Evolutionary conservation across 306 rosid species (phyloP), one percentile per base, ranked within the genome.

Genomic region (Ammopiptanthus mongolicus): DNA sequence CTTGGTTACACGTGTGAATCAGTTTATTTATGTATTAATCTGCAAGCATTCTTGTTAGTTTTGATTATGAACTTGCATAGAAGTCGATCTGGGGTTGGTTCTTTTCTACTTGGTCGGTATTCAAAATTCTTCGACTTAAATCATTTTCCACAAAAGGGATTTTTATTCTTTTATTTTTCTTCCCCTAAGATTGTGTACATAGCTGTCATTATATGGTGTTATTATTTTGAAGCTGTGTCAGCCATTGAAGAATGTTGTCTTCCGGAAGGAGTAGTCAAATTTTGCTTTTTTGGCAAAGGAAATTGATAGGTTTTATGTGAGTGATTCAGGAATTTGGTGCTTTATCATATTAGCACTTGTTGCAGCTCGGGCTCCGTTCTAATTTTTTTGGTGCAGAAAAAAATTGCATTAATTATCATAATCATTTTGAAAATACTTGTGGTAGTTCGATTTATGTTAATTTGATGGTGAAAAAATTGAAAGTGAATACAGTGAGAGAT

Each of bases 11-110:
- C 60, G 55, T 73, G 29, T 48, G 69, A 29, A 37, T 52, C 37
- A 68, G 51, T 71, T 64, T 64, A 64, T 70, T 68, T 58, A 42
- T 71, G 47, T n/a, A 15, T 65, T 74, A 66, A 53, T 18, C 29
- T 57, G 41, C 15, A 8, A 21, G 73, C 69, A 66, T 29, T 69
- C 23, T 39, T 21, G 48, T 65, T 53, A 55, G 55, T 18, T 77
- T 56, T 68, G 71, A 12, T 61, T 69, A 48, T 52, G 74, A 71
- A 44, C 64, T 36, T 65, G 34, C 33, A 25, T 59, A 22, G 19
- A 66, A 70, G 69, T 86, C 87, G 93, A 86, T 86, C 88, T 74
- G 85, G 76, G 79, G 56, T 79, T 52, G 34, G n/a, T n/a, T n/a
- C n/a, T n/a, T n/a, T n/a, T n/a, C n/a, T n/a, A n/a, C n/a, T 69